Percentiles rank a stretch among this genome's conserved stretches.
phyloP scores from a whole-genome alignment of 2,329 filamentous ascomycete species.

The Claviceps arundinis region DNA sequence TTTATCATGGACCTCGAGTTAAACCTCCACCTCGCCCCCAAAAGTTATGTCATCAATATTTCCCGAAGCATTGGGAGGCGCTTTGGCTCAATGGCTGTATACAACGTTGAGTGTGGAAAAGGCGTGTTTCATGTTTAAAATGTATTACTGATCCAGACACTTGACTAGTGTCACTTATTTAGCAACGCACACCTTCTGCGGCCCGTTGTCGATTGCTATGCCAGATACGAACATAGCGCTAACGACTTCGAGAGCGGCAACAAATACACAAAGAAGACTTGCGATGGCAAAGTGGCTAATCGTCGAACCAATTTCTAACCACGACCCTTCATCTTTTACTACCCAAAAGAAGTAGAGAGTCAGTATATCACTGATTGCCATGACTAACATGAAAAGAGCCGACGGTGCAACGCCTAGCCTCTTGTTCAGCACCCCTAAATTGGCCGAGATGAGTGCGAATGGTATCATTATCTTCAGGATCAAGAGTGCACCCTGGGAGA shows the following conservation, averaged over 20 bases:
- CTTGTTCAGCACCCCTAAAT: conserved; percentile 84
- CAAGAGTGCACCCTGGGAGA: conserved; percentile 77
- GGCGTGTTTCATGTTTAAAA: no score
- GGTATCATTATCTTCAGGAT: conserved; percentile 85
- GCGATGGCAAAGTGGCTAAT: conserved; percentile 95
- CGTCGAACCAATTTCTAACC: conserved; percentile 93
- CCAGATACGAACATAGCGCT: conserved; percentile 74
- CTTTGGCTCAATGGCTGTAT: no score
- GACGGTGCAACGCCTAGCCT: conserved; percentile 73
- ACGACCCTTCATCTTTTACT: conserved; percentile 89
- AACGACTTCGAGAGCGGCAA: conserved; percentile 72
- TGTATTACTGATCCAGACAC: no score
- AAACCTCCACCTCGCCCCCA: no score
- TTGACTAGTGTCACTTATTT: background rate
- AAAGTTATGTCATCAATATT: no score
- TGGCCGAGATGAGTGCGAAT: conserved; percentile 83
- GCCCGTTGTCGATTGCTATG: conserved; percentile 38
- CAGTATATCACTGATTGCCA: conserved; percentile 80
- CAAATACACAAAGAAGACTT: conserved; percentile 78
- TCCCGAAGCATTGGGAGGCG: no score
- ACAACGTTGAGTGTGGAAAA: no score
- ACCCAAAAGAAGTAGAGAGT: conserved; percentile 97
- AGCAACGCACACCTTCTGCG: background rate
- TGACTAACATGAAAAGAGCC: conserved; percentile 86
- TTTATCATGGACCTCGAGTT: no score